phyloP scores from a whole-genome alignment of 2,329 filamentous ascomycete species.

The Stachybotrys elegans region DNA sequence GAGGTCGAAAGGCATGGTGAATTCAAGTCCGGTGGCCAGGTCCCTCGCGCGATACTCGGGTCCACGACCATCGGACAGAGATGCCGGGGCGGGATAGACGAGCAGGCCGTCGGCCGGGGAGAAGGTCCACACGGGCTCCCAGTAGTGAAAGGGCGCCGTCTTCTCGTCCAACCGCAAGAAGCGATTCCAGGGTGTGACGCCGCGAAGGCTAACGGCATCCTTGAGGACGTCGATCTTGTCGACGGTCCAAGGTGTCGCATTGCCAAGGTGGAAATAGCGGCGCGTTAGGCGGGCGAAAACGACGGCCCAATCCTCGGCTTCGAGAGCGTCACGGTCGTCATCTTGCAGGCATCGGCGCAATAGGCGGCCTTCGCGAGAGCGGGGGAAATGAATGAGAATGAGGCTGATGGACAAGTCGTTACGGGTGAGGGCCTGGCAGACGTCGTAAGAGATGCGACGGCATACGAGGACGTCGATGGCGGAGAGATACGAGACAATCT shows the following conservation, averaged over 20 bases:
- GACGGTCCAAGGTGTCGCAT: conserved; percentile 37
- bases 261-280: conserved; percentile 49
- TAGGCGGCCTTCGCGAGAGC: conserved; percentile 47
- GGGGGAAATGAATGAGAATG: conserved; percentile 46
- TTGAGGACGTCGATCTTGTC: conserved; percentile 13
- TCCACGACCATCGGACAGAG: background rate
- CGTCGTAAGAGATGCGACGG: conserved; percentile 46
- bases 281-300: conserved; percentile 45
- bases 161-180: conserved; percentile 35
- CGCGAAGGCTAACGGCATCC: conserved; percentile 19
- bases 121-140: conserved; percentile 50
- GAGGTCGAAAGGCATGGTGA: conserved; percentile 46
- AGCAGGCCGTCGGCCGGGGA: conserved; percentile 47
- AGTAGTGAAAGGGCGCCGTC: conserved; percentile 36
- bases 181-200: conserved; percentile 40
- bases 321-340: conserved; percentile 7
- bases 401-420: conserved; percentile 39
- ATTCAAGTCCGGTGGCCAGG: conserved; percentile 36
- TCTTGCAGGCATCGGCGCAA: conserved; percentile 13
- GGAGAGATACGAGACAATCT: conserved; percentile 43
- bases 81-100: conserved; percentile 38
- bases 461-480: conserved; percentile 45
- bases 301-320: conserved; percentile 29
- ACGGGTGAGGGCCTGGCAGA: conserved; percentile 45
- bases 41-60: conserved; percentile 42